Base-by-base conservation (phyloP, 2,329 filamentous ascomycete genomes). In the Exophiala sideris region DNA sequence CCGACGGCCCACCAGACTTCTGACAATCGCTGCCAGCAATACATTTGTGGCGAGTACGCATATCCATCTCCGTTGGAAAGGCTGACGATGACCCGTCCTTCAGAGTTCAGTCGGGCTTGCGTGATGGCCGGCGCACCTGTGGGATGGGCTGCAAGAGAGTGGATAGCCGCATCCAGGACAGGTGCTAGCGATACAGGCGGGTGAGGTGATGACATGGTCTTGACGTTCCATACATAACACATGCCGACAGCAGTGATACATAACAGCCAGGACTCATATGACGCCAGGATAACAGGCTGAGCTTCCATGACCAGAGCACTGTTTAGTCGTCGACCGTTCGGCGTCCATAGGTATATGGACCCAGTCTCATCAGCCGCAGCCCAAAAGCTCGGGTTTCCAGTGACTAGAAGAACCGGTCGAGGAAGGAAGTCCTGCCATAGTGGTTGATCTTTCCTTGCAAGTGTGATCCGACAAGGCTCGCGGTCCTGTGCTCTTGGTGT, bases 1-100 rank as follows among this genome's bases (percentile, higher is more conserved):
- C 91, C 91, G 0, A 97, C 91, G 0, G 92, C 92, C 91, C 94
- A 99, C 94, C 94, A 99, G 1, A 89, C 82, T 68, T 99, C 95
- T 2, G 91, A 95, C n/a, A 99, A 78, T 8, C 91, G 85, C 71
- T 97, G 92, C 94, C 94, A 99, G 6, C 85, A 83, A 70, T 85
- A 92, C 86, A 99, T 88, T 14, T 81, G 79, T 0, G 87, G 82
- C 1, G 89, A 89, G 71, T 99, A 99, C 49, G 86, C 86, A 71
- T 91, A 99, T 1, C 94, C 94, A 64, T 99, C 92, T 16, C 94
- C 94, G 64, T 96, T 97, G 20, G 87, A 94, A 55, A 99, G 79
- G 0, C 90, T 94, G n/a, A 97, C 83, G 20, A 97, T 79, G 16
- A 97, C 81, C 41, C 90, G 82, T 1, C 94, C 95, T 50, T 85